Evolutionary conservation across 1,284 basidiomycete species (phyloP), one percentile per base, ranked within the genome.

Genomic region (Ustilago cynodontis): DNA sequence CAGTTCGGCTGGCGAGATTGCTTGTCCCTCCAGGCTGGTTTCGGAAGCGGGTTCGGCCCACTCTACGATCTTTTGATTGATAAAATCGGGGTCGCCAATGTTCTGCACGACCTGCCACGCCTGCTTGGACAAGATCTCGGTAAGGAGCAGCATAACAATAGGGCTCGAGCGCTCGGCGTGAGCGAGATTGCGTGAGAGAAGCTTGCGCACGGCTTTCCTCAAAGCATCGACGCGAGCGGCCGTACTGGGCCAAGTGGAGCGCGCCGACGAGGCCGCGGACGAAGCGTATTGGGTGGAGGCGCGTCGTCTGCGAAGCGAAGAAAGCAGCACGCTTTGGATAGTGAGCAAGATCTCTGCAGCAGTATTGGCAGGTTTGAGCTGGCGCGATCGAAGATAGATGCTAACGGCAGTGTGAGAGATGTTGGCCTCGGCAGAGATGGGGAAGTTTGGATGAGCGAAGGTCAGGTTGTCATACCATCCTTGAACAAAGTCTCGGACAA

Each of bases 1-100:
- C 18, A 77, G 54, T 60, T 77, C 75, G 6, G 70, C 62, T 1
- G 70, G 66, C 39, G 75, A 73, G 50, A 78, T 70, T 13, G 76
- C 58, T 26, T 78, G 67, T 1, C 31, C 67, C 14, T 73, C 71
- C 2, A 78, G 56, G 50, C 68, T 73, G 14, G 76, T 78, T 43
- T 74, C 67, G n/a, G 68, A 71, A 14, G 76, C 76, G 2, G 71
- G 76, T 33, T 78, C 72, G 10, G 68, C 75, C 66, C 62, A 79
- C 47, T 80, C 62, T 7, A 83, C 75, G 26, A 83, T 81, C 59
- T 79, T 71, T 16, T 67, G 71, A 41, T 83, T 82, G 60, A 82
- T 77, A 33, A 81, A 83, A 57, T 83, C 82, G 6, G 80, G 80
- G 31, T 82, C 75, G 20, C 80, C 77, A 28, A 81, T 66, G 51